Evolutionary conservation across 2,329 filamentous ascomycete species (phyloP).

Genomic region (Botrytis pseudocinerea): DNA sequence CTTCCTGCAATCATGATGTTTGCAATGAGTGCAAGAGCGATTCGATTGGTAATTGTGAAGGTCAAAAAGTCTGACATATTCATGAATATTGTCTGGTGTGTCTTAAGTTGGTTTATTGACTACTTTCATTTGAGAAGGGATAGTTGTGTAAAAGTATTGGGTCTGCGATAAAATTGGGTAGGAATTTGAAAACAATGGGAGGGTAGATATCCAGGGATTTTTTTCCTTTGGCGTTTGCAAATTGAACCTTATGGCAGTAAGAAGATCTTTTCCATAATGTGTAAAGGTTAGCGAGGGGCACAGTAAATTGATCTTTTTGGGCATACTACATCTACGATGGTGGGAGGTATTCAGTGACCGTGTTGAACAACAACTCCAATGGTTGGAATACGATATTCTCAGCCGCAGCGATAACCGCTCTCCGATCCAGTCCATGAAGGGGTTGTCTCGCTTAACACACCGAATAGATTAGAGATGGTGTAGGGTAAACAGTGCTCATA

Average conservation of each 20-base stretch:
- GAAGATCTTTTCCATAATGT: neutral
- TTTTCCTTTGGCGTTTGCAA: neutral
- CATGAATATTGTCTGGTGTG: slow-evolving; percentile 1
- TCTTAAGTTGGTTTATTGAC: neutral
- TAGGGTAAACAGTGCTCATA: neutral
- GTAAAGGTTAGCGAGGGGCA: neutral
- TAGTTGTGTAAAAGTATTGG: slow-evolving; percentile 16
- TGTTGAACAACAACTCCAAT: neutral
- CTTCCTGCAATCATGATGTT: slow-evolving; percentile 27
- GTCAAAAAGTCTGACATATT: neutral
- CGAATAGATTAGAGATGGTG: neutral
- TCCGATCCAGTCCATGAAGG: neutral
- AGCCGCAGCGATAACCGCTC: neutral
- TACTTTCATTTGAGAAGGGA: neutral
- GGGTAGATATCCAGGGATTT: neutral
- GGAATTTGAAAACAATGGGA: neutral
- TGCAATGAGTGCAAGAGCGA: slow-evolving; percentile 27
- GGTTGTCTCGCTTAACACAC: neutral
- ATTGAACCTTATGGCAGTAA: neutral
- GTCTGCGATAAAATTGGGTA: neutral
- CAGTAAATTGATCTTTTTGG: neutral
- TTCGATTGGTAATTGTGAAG: neutral
- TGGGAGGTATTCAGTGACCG: neutral
- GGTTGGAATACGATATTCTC: neutral
- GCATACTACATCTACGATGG: neutral